Evolutionary conservation across 1,284 basidiomycete genomes (phyloP), one percentile per base, ranked within the genome.

Genomic region (Fomitiporia mediterranea): DNA sequence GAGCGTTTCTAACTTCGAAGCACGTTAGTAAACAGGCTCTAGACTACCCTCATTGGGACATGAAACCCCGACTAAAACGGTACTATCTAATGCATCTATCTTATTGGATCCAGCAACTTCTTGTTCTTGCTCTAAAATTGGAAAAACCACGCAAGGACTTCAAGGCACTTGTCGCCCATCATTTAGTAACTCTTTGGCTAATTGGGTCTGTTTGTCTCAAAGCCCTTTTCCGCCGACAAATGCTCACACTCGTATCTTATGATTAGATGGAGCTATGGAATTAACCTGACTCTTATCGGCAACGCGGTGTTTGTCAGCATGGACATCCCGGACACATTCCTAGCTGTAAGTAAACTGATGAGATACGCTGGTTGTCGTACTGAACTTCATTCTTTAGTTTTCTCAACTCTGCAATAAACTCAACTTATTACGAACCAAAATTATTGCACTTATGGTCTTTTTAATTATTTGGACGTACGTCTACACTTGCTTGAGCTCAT

Each of bases 121-220:
- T 98, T 32, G 87, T 99, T 11, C 80, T 98, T 35, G 74, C 91
- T 1, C 77, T 96, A 11, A 77, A 84, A 38, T 80, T 98, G 15
- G 95, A 98, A 70, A 97, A 96, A 68, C 95, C 95, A 0, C 82
- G 95, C 54, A 95, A 94, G 70, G 95, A 98, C 70, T 94, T 90
- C 68, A 68, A 73, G 34, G 95, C 98, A 70, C 83, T 98, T 9
- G 82, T 97, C 13, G 83, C 76, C 2, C 85, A 96, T 71, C 97
- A 99, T 69, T 66, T 94, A 47, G 94, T 99, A 51, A 98, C 97
- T 0, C 78, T 99, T 23, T 99, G 95, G 94, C 80, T 99, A 25
- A 83, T 99, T 50, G 89, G 88, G 84, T 89, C 69, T n/a, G n/a
- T n/a, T n/a, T n/a, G n/a, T n/a, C 50, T 76, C 67, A 5, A 60